Evolutionary conservation across 1,139 yeast species (phyloP).

Genomic region (Taiozyma onychis): DNA sequence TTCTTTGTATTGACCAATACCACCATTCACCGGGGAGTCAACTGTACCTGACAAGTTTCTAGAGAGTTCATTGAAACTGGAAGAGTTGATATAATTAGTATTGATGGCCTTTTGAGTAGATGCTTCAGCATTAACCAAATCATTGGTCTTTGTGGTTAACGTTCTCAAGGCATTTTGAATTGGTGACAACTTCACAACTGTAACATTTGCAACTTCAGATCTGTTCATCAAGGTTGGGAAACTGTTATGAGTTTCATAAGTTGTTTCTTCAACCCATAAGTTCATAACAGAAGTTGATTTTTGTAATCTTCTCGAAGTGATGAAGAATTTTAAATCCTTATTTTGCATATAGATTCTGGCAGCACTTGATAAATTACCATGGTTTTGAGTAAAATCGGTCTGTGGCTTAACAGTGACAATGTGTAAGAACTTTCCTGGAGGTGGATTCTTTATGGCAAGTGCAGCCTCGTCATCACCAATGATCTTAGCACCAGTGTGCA

Average conservation of each 20-base stretch:
- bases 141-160: constrained; percentile 63
- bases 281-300: constrained; percentile 71
- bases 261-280: constrained; percentile 85
- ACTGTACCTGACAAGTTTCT: constrained; percentile 83
- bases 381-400: constrained; percentile 41
- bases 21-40: constrained; percentile 91
- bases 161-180: constrained; percentile 75
- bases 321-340: constrained; percentile 65
- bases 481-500: constrained; percentile 81
- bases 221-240: constrained; percentile 90
- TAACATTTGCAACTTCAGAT: constrained; percentile 56
- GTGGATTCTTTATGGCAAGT: constrained; percentile 40
- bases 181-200: constrained; percentile 70
- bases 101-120: constrained; percentile 51
- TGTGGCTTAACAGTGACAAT: constrained; percentile 71
- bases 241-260: constrained; percentile 66
- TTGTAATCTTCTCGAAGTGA: constrained; percentile 65
- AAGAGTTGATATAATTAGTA: constrained; percentile 45
- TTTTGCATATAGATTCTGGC: constrained; percentile 67
- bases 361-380: constrained; percentile 38
- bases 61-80: constrained; percentile 62
- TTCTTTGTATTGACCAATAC: constrained; percentile 76
- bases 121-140: constrained; percentile 63
- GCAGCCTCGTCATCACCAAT: constrained; percentile 63
- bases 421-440: constrained; percentile 69